Evolutionary conservation across 345 rosid genomes (phyloP).

Genomic region (Citrus inodora): DNA sequence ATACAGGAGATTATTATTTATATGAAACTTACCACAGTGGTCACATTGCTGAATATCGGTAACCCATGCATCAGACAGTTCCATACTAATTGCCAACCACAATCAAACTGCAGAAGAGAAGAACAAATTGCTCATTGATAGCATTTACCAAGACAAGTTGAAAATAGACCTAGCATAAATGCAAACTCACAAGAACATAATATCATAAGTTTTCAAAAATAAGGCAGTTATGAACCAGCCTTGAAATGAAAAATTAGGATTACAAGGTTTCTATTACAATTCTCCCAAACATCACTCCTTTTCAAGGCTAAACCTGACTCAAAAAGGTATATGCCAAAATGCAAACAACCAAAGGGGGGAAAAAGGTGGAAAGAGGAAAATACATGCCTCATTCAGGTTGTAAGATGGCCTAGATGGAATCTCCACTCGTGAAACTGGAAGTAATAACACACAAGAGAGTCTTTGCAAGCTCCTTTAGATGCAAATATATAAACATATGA

Average conservation of each 20-base stretch:
- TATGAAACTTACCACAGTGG: constrained; percentile 60
- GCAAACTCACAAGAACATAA: not conserved
- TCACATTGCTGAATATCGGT: constrained; percentile 68
- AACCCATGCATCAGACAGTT: constrained; percentile 65
- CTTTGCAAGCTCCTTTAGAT: constrained; percentile 78
- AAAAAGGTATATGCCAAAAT: not conserved
- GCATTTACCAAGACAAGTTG: not conserved
- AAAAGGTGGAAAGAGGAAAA: not conserved
- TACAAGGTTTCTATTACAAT: not conserved
- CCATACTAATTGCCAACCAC: constrained; percentile 84
- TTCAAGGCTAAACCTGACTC: not conserved
- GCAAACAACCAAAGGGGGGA: not conserved
- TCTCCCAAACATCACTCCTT: not conserved
- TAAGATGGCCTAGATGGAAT: constrained; percentile 33
- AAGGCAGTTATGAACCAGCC: not conserved
- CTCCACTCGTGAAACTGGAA: constrained; percentile 34
- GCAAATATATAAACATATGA: constrained; percentile 19
- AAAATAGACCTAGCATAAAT: not conserved
- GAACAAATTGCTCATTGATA: not conserved
- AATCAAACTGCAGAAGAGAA: constrained; percentile 43
- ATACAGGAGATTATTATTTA: not conserved
- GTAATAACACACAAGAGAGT: constrained; percentile 44
- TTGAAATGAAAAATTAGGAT: not conserved
- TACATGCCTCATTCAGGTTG: constrained; percentile 36
- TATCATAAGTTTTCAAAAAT: not conserved